Conservation (phyloP, 495 filamentous ascomycete species). For the Aspergillus bridgeri region DNA sequence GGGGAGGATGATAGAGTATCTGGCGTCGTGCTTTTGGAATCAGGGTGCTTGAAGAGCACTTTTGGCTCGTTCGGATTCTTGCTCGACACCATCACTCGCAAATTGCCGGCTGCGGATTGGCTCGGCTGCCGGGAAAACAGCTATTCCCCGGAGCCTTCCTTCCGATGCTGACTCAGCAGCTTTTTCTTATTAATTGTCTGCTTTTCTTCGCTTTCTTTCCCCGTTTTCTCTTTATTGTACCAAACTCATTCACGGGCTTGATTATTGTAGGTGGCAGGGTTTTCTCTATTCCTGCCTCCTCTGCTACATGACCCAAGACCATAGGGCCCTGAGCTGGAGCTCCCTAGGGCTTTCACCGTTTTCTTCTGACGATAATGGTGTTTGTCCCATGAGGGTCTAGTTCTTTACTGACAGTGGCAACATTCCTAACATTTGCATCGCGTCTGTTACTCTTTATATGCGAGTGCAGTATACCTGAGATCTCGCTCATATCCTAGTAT, state of each 20-base stretch:
- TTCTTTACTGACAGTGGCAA: slow-evolving; percentile 28
- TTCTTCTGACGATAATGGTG: slow-evolving; percentile 4
- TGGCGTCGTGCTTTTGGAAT: slow-evolving; percentile 15
- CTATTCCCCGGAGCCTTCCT: slow-evolving; percentile 22
- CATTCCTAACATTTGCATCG: slow-evolving; percentile 1
- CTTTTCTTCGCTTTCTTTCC: slow-evolving; percentile 14
- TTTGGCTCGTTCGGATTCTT: slow-evolving; percentile 31
- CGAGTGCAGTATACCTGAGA: too few relatives aligned
- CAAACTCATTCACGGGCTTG: slow-evolving; percentile 61
- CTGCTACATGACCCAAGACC: slow-evolving; percentile 63
- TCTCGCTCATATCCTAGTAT: too few relatives aligned
- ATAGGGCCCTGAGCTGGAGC: slow-evolving; percentile 66
- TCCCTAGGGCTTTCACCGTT: slow-evolving; percentile 41
- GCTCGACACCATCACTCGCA: slow-evolving; percentile 27
- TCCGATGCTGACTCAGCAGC: slow-evolving; percentile 12
- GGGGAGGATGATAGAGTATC: slow-evolving; percentile 11
- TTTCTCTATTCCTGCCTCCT: slow-evolving; percentile 48
- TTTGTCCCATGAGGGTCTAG: slow-evolving; percentile 20
- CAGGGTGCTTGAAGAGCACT: slow-evolving; percentile 35
- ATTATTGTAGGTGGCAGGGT: slow-evolving; percentile 84
- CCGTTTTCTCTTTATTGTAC: slow-evolving; percentile 45
- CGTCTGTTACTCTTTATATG: too few relatives aligned
- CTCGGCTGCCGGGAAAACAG: slow-evolving; percentile 33
- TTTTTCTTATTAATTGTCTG: slow-evolving; percentile 39
- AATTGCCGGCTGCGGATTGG: slow-evolving; percentile 38